These are phyloP conservation scores for Conticribra guillardii DNA, from an alignment of 108 stramenopile genomes.

Conservation along the genomic window DNA sequence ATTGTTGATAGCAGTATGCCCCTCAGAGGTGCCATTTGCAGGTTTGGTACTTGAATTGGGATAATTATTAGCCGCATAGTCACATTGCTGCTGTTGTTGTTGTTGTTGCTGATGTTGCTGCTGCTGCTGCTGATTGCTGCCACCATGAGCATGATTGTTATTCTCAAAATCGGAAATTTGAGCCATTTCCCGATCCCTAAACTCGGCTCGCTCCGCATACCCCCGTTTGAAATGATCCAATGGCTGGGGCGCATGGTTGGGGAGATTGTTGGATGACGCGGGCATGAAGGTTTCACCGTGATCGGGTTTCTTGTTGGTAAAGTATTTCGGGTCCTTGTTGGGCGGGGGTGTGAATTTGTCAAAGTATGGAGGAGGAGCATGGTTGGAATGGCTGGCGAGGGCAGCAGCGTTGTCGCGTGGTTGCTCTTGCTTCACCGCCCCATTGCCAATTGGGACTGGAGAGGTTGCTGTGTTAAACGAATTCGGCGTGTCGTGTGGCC, in stretches of 20 bases:
- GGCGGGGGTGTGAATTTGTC: background rate
- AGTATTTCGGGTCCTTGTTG: background rate
- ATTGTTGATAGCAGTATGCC: background rate
- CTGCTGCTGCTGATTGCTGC: no score
- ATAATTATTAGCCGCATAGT: background rate
- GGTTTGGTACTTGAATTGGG: background rate
- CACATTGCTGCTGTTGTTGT: no score
- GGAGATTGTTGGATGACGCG: slow-evolving; percentile 10
- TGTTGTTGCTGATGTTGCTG: no score
- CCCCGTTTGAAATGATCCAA: slow-evolving; percentile 88
- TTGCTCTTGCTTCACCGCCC: background rate
- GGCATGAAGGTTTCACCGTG: slow-evolving; percentile 64
- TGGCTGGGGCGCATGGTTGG: slow-evolving; percentile 62
- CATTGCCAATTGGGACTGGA: background rate
- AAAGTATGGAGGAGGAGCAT: background rate
- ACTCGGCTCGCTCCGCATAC: slow-evolving; percentile 67
- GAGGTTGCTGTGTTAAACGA: background rate
- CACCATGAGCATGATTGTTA: background rate
- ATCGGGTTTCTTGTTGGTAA: slow-evolving; percentile 39
- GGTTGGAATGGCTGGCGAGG: background rate
- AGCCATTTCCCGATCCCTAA: slow-evolving; percentile 58
- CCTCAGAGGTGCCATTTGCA: background rate
- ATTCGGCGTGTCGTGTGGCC: background rate
- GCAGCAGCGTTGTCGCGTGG: background rate
- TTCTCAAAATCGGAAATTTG: background rate